Evolutionary conservation across 345 rosid genomes (phyloP), one percentile per base, ranked within the genome.

Genomic region (Hibiscus trionum): DNA sequence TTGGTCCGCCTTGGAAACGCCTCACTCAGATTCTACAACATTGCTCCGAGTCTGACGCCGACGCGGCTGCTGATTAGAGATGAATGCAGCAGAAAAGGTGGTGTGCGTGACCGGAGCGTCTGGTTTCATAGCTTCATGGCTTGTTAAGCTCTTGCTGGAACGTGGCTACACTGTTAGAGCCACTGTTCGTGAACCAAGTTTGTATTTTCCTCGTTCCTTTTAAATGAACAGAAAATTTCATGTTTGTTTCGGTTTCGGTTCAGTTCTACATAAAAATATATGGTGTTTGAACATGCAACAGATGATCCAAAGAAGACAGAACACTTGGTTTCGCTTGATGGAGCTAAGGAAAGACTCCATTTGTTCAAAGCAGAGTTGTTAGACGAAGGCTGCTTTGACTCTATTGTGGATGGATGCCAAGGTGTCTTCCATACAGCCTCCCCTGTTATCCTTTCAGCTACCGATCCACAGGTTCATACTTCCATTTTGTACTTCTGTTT

Each of bases 31-130:
- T 21, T 21, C 24, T 21, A 21, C 24, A 21, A 21, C 0, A 21
- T 21, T 21, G 24, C 24, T 21, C 9, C 8, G 11, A 6, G 42
- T 37, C 42, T 8, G 9, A 39, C 44, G 12, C 29, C 1, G 60
- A 19, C 0, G 24, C 24, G 24, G 24, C 24, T 21, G 24, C 24
- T 21, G 24, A 50, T 3, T 56, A 56, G 16, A 4, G 33, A 63
- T 33, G 76, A 68, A 37, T 16, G 59, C 42, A 46, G 46, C 60
- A 70, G 69, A 70, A 70, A 73, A 50, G 74, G 80, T 71, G 11
- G 84, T 78, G 10, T 77, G 84, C n/a, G 79, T 83, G 16, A 83
- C 76, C 8, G 84, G 84, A 73, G 86, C 80, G 15, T 75, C 81
- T 29, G 81, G 85, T 29, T 82, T 29, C 76, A 80, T 50, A 15